phyloP scores from a whole-genome alignment of 2,329 filamentous ascomycete genomes.

The Iodosphaeria phyllophila region DNA sequence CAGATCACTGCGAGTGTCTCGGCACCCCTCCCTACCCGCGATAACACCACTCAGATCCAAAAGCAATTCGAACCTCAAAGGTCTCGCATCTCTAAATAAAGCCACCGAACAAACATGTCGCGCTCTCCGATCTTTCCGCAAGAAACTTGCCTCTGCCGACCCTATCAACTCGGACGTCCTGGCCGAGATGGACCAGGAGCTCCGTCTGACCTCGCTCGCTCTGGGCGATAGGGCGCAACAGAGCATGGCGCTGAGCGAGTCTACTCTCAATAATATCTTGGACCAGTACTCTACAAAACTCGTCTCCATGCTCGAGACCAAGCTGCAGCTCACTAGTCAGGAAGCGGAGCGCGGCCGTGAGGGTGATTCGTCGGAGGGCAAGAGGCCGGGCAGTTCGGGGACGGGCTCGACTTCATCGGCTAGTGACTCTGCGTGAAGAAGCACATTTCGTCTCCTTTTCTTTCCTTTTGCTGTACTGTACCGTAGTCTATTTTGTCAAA shows the following conservation, averaged over 20 bases:
- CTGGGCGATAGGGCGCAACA: conserved; percentile 36
- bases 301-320: conserved; percentile 54
- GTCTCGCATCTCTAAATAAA: conserved; percentile 37
- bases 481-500: conserved; percentile 6
- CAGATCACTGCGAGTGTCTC: conserved; percentile 12
- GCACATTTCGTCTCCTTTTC: conserved; percentile 7
- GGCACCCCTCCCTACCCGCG: conserved; percentile 15
- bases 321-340: conserved; percentile 31
- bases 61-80: conserved; percentile 26
- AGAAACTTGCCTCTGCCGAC: conserved; percentile 38
- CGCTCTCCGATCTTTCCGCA: conserved; percentile 41
- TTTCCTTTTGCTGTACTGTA: conserved; percentile 7
- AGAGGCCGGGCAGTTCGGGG: conserved; percentile 7
- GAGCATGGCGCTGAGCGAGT: conserved; percentile 35
- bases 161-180: conserved; percentile 36
- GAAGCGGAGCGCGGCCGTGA: conserved; percentile 5
- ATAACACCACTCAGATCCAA: conserved; percentile 30
- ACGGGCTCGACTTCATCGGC: conserved; percentile 6
- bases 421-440: conserved; percentile 3
- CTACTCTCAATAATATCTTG: conserved; percentile 41
- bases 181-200: conserved; percentile 44
- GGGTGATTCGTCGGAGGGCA: conserved; percentile 5
- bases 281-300: conserved; percentile 61
- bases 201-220: conserved; percentile 42
- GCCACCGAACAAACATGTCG: conserved; percentile 47